These are phyloP conservation scores for Haplographium delicatum DNA, from an alignment of 495 filamentous ascomycete genomes.

Conservation along the genomic window DNA sequence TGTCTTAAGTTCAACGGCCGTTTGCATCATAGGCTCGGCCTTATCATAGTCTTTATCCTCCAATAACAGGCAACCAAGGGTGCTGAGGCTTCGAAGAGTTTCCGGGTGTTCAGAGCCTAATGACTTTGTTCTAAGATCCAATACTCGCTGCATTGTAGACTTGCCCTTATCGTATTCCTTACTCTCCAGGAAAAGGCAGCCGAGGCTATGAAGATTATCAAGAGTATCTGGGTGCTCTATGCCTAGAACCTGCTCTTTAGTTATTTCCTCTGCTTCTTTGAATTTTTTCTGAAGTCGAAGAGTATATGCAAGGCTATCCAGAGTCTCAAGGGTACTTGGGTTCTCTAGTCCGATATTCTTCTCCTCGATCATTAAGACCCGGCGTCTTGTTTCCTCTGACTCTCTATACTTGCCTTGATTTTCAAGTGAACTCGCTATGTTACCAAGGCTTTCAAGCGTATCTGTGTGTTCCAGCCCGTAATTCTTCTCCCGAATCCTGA, in stretches of 20 bases:
- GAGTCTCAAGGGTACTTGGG: slow-evolving; percentile 23
- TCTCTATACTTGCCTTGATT: slow-evolving; percentile 8
- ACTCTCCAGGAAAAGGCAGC: background rate
- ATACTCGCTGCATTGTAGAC: background rate
- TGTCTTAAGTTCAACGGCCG: slow-evolving; percentile 24
- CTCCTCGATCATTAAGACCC: slow-evolving; percentile 26
- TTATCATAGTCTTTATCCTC: slow-evolving; percentile 33
- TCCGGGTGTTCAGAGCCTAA: slow-evolving; percentile 23
- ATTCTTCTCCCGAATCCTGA: background rate
- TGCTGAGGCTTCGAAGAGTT: no score
- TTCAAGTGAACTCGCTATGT: slow-evolving; percentile 6
- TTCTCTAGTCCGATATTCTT: slow-evolving; percentile 24
- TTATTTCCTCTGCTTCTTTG: background rate
- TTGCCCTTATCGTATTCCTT: background rate
- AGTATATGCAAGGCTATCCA: slow-evolving; percentile 24
- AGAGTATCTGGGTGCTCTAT: slow-evolving; percentile 26
- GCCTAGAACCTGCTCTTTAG: slow-evolving; percentile 12
- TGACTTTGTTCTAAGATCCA: slow-evolving; percentile 14
- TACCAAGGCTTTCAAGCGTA: background rate
- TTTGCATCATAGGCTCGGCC: slow-evolving; percentile 26
- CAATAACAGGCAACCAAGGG: no score
- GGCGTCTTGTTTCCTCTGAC: slow-evolving; percentile 23
- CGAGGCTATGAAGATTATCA: background rate
- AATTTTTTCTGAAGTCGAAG: slow-evolving; percentile 22
- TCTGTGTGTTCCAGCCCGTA: background rate